Evolutionary conservation across 2,329 filamentous ascomycete genomes (phyloP).

Genomic region (Cladosporium oxysporum): DNA sequence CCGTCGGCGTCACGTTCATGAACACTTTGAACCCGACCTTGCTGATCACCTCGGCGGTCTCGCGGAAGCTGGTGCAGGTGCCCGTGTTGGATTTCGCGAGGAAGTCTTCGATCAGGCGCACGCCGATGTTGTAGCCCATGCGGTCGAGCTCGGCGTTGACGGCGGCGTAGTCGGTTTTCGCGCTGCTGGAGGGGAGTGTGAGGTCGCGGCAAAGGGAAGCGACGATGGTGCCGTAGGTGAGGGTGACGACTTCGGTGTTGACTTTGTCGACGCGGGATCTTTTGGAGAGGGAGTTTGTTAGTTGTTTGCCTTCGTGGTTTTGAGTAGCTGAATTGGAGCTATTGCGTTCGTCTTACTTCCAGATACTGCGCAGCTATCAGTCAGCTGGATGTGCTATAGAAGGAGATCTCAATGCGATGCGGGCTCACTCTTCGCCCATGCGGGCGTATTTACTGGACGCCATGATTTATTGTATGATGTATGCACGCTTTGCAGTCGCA

Average conservation of each 20-base stretch:
- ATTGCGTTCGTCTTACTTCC: constrained; percentile 71
- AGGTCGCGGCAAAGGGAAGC: constrained; percentile 96
- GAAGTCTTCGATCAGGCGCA: constrained; percentile 95
- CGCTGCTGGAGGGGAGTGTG: constrained; percentile 34
- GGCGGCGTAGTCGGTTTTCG: constrained; percentile 86
- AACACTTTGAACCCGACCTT: constrained; percentile 99
- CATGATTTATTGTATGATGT: constrained; percentile 35
- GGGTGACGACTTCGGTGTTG: constrained; percentile 93
- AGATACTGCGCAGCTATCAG: constrained; percentile 64
- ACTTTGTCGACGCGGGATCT: constrained; percentile 97
- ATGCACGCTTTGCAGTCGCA: constrained; percentile 24
- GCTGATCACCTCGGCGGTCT: constrained; percentile 95
- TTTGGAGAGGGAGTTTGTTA: not conserved
- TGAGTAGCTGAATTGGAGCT: not conserved
- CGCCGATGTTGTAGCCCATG: constrained; percentile 98
- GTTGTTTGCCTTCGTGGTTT: not conserved
- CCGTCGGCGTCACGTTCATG: constrained; percentile 88
- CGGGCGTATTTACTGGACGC: constrained; percentile 67
- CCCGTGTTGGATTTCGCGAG: constrained; percentile 91
- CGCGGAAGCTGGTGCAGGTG: constrained; percentile 86
- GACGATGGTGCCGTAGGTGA: constrained; percentile 97
- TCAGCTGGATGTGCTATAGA: constrained; percentile 29
- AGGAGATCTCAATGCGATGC: constrained; percentile 12
- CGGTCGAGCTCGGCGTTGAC: constrained; percentile 98
- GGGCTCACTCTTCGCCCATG: constrained; percentile 71